Evolutionary conservation across 2,329 filamentous ascomycete species (phyloP).

Genomic region (Chaetomium strumarium): DNA sequence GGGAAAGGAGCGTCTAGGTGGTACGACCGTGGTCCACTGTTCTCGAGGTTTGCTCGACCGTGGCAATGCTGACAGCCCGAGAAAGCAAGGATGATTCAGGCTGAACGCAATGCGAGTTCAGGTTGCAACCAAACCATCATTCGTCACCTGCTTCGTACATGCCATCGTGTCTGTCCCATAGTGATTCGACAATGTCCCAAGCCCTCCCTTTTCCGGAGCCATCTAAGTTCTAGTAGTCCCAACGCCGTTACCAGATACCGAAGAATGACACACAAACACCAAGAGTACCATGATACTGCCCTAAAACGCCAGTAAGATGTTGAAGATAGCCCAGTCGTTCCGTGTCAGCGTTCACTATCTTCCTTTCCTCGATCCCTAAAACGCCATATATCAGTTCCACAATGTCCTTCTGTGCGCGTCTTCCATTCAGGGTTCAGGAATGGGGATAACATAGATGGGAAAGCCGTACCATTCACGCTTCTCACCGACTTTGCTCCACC

Average conservation of each 20-base stretch:
- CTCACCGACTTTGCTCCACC: conserved; percentile 66
- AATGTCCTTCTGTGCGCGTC: not conserved
- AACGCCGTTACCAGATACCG: not conserved
- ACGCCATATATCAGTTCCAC: not conserved
- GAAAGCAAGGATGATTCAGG: too few relatives aligned
- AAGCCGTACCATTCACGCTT: conserved; percentile 46
- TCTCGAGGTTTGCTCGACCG: too few relatives aligned
- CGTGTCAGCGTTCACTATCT: not conserved
- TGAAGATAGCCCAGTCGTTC: not conserved
- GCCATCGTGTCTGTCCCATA: too few relatives aligned
- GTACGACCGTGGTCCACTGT: too few relatives aligned
- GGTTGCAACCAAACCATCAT: too few relatives aligned
- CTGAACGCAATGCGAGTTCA: too few relatives aligned
- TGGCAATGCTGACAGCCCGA: too few relatives aligned
- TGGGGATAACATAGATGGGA: not conserved
- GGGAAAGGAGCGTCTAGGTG: too few relatives aligned
- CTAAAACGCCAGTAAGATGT: conserved; percentile 4
- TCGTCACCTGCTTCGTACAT: too few relatives aligned
- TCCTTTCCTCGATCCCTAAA: conserved; percentile 15
- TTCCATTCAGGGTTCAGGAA: not conserved
- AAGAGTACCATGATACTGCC: not conserved
- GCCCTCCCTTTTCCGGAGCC: not conserved
- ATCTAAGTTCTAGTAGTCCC: not conserved
- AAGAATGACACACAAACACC: too few relatives aligned
- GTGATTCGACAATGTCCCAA: too few relatives aligned